Conservation (phyloP, 1,284 basidiomycete genomes). For the Amylostereum chailletii region DNA sequence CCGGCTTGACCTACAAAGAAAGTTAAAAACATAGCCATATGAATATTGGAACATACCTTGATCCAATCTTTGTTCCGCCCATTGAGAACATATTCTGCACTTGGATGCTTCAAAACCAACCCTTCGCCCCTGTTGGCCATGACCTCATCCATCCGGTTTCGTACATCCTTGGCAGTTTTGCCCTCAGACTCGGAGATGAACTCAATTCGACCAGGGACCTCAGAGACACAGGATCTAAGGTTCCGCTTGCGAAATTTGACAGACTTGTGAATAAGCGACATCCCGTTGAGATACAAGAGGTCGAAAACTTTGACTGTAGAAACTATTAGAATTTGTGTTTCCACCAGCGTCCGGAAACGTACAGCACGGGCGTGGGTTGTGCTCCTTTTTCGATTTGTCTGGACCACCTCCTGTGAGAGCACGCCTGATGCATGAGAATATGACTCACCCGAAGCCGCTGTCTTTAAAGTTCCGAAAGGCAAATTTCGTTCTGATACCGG, state of each 20-base stretch:
- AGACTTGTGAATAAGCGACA: conserved; percentile 56
- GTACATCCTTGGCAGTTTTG: conserved; percentile 72
- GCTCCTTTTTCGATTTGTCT: conserved; percentile 66
- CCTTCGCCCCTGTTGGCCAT: conserved; percentile 84
- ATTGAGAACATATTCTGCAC: conserved; percentile 74
- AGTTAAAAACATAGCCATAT: background rate
- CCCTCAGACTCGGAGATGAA: conserved; percentile 66
- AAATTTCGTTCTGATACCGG: conserved; percentile 78
- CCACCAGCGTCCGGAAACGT: conserved; percentile 20
- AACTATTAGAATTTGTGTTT: conserved; percentile 2
- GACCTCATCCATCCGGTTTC: conserved; percentile 69
- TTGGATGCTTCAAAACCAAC: conserved; percentile 80
- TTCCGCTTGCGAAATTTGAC: conserved; percentile 65
- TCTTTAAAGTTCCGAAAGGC: conserved; percentile 88
- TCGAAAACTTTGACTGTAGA: conserved; percentile 88
- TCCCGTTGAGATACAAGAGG: conserved; percentile 77
- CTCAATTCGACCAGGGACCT: conserved; percentile 73
- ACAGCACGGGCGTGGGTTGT: conserved; percentile 85
- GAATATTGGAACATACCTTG: conserved; percentile 42
- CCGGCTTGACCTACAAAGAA: conserved; percentile 68
- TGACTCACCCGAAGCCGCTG: conserved; percentile 68
- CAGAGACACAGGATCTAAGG: conserved; percentile 49
- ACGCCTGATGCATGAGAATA: conserved; percentile 1
- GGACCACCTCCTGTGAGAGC: background rate
- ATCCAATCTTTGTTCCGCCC: conserved; percentile 87